phyloP scores from a whole-genome alignment of 129 eudicot genomes.

The Chrysanthemum lavandulifolium region DNA sequence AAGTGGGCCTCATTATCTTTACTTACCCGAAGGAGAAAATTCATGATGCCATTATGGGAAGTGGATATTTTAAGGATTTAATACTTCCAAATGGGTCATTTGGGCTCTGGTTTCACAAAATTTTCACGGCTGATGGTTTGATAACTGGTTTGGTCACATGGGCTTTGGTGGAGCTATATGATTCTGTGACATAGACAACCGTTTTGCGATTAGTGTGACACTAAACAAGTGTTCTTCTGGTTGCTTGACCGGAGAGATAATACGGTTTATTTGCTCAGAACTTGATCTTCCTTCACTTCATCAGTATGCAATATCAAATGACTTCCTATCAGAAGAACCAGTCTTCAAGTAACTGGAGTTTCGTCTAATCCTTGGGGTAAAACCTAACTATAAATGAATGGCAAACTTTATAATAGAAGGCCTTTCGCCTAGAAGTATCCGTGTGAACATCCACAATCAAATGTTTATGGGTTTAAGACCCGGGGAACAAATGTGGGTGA shows the following conservation, averaged over 20 bases:
- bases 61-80: neutral
- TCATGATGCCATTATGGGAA: slow-evolving; percentile 55
- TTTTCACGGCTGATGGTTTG: slow-evolving; percentile 47
- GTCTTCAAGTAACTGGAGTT: slow-evolving; percentile 38
- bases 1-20: too few relatives aligned
- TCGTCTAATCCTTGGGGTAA: slow-evolving; percentile 1
- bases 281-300: slow-evolving; percentile 61
- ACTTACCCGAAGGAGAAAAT: slow-evolving; percentile 37
- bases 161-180: slow-evolving; percentile 92
- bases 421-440: too few relatives aligned
- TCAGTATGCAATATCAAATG: slow-evolving; percentile 43
- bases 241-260: slow-evolving; percentile 52
- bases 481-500: too few relatives aligned
- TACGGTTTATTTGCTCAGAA: slow-evolving; percentile 71
- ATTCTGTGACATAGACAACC: slow-evolving; percentile 54
- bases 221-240: slow-evolving; percentile 72
- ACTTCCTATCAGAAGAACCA: slow-evolving; percentile 23
- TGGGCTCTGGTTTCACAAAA: slow-evolving; percentile 62
- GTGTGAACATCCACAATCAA: too few relatives aligned
- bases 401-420: too few relatives aligned
- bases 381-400: too few relatives aligned
- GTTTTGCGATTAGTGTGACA: slow-evolving; percentile 74
- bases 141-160: slow-evolving; percentile 63
- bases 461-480: too few relatives aligned
- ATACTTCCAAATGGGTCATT: slow-evolving; percentile 12